Evolutionary conservation across 805 yeast genomes (phyloP), one percentile per base, ranked within the genome.

Genomic region (Sugiyamaella floridensis): DNA sequence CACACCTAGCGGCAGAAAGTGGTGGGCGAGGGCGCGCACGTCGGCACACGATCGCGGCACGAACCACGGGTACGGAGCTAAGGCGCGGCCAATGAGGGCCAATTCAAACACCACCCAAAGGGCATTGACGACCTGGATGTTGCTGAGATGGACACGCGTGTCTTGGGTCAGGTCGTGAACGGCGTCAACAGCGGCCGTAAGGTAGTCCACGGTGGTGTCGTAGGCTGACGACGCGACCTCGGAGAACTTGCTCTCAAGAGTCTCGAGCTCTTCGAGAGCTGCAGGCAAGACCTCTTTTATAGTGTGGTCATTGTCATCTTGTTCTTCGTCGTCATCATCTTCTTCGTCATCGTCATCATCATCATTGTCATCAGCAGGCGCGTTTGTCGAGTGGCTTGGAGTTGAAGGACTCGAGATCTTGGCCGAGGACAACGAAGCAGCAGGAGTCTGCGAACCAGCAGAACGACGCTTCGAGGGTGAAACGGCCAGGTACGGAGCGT

Each of bases 61-160:
- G 22, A 45, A 54, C 47, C 22, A 55, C 47, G 16, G 54, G 57
- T 15, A 53, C 44, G 37, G 40, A 16, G 32, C 49, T 12, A 29
- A 56, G 46, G 45, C 60, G 40, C 16, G 56, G 48, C 12, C 37
- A 32, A 32, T 32, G 37, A 32, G 37, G 37, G 34, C 45, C 14
- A 54, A 41, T 59, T 51, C 47, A 57, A 54, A 28, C 58, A 44
- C 10, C 40, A 42, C 47, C 19, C 48, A 55, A 26, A 43, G 48
- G 11, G 44, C 20, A 45, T 57, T 62, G 45, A 69, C 58, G n/a
- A 69, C 47, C 41, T 61, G 62, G 40, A 68, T 58, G 7, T 67
- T 54, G 48, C 70, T 64, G 40, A 69, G 59, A 18, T 43, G 15
- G 45, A 55, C 51, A 55, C 60, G 65, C 15, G 62, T 46, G 7